These are phyloP conservation scores for Penicillium frequentans DNA, from an alignment of 2,329 filamentous ascomycete species.

Conservation along the genomic window DNA sequence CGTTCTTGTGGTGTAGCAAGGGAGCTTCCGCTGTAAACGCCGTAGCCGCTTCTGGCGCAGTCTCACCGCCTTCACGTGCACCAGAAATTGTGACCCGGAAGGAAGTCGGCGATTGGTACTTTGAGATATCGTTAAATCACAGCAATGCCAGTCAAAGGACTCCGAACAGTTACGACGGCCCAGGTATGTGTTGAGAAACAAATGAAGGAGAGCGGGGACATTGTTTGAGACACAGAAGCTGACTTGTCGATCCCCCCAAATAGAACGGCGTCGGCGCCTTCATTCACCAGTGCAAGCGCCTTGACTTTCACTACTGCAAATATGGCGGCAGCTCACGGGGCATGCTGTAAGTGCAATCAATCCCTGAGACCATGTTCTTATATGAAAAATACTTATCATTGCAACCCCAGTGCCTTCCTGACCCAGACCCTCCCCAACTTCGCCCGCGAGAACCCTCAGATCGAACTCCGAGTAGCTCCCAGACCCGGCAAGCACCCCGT, in stretches of 20 bases:
- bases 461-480: constrained; percentile 90
- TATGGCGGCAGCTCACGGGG: constrained; percentile 89
- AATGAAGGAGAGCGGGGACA: neutral
- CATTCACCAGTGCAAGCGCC: constrained; percentile 92
- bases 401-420: constrained; percentile 70
- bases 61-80: constrained; percentile 12
- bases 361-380: neutral
- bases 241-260: neutral
- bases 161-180: constrained; percentile 56
- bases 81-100: constrained; percentile 26
- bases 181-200: constrained; percentile 47
- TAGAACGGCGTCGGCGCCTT: constrained; percentile 97
- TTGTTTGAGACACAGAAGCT: neutral
- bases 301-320: constrained; percentile 98
- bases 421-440: constrained; percentile 73
- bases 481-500: constrained; percentile 88
- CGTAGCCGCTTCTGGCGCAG: constrained; percentile 23
- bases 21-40: constrained; percentile 20
- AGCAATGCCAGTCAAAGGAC: constrained; percentile 47
- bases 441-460: constrained; percentile 75
- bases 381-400: neutral
- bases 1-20: constrained; percentile 19
- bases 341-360: constrained; percentile 71
- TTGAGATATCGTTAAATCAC: constrained; percentile 5
- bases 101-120: constrained; percentile 10